Evolutionary conservation across 345 rosid genomes (phyloP).

Genomic region (Arabis alpina): DNA sequence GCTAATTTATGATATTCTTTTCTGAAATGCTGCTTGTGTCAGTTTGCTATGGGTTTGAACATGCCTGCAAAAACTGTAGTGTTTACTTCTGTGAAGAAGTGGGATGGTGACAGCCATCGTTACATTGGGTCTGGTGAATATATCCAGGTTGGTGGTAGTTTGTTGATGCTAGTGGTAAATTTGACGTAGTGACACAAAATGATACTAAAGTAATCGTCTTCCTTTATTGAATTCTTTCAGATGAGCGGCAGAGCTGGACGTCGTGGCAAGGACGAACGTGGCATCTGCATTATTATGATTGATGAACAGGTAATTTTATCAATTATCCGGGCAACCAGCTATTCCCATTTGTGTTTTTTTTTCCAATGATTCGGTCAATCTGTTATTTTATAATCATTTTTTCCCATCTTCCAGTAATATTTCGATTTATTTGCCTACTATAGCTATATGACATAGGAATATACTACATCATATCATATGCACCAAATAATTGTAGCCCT

Average conservation of each 20-base stretch:
- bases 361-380: slow-evolving; percentile 1
- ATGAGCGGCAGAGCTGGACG: slow-evolving; percentile 99
- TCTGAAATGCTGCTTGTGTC: slow-evolving; percentile 35
- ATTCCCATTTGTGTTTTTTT: slow-evolving; percentile 1
- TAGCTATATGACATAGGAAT: no score
- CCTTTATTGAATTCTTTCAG: slow-evolving; percentile 53
- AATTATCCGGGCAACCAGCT: background rate
- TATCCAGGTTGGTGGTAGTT: slow-evolving; percentile 75
- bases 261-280: slow-evolving; percentile 97
- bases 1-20: slow-evolving; percentile 12
- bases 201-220: slow-evolving; percentile 23
- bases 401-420: slow-evolving; percentile 5
- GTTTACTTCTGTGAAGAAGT: slow-evolving; percentile 91
- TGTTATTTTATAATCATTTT: slow-evolving; percentile 6
- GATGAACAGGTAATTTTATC: slow-evolving; percentile 74
- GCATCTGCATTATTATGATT: slow-evolving; percentile 95
- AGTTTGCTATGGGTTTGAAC: slow-evolving; percentile 99
- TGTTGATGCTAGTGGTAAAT: slow-evolving; percentile 22
- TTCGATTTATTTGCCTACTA: background rate
- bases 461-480: slow-evolving; percentile 1
- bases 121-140: slow-evolving; percentile 96
- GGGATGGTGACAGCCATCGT: slow-evolving; percentile 99
- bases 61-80: slow-evolving; percentile 99
- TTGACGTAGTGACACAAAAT: background rate
- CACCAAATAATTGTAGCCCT: slow-evolving; percentile 10